phyloP scores from a whole-genome alignment of 2,329 filamentous ascomycete species.

The Penicillium sp. region DNA sequence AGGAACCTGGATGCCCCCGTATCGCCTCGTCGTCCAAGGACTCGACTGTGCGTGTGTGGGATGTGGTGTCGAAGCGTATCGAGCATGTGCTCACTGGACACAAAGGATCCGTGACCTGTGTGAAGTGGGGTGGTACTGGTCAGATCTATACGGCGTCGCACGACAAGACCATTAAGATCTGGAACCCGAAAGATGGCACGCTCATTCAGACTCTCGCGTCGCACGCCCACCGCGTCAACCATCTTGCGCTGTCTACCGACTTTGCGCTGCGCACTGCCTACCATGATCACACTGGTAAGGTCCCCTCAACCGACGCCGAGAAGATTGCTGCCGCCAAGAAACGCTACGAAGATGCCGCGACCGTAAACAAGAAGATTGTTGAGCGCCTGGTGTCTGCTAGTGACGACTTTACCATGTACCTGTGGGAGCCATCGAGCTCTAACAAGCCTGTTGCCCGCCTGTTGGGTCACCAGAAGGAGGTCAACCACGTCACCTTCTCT shows the following conservation, averaged over 20 bases:
- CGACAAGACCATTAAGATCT: slow-evolving; percentile 89
- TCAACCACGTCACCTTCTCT: slow-evolving; percentile 93
- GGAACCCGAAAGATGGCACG: slow-evolving; percentile 76
- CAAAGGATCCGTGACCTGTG: slow-evolving; percentile 83
- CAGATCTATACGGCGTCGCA: slow-evolving; percentile 81
- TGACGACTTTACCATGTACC: slow-evolving; percentile 93
- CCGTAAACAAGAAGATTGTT: slow-evolving; percentile 69
- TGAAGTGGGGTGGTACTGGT: slow-evolving; percentile 91
- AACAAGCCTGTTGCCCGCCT: slow-evolving; percentile 84
- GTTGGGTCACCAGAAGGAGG: slow-evolving; percentile 92
- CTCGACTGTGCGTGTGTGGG: slow-evolving; percentile 82
- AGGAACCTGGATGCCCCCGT: slow-evolving; percentile 68
- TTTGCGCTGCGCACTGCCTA: slow-evolving; percentile 82
- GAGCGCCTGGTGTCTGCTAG: slow-evolving; percentile 87
- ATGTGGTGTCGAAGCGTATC: slow-evolving; percentile 71
- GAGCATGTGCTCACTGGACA: slow-evolving; percentile 85
- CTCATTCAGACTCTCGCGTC: slow-evolving; percentile 74
- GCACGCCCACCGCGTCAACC: slow-evolving; percentile 95
- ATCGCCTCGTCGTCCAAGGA: slow-evolving; percentile 90
- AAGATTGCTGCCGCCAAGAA: slow-evolving; percentile 73
- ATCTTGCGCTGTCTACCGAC: slow-evolving; percentile 89
- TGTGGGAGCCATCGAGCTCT: slow-evolving; percentile 80
- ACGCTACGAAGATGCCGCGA: slow-evolving; percentile 82
- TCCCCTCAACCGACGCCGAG: slow-evolving; percentile 67
- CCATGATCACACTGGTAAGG: slow-evolving; percentile 74